Evolutionary conservation across 1,284 basidiomycete species (phyloP), one percentile per base, ranked within the genome.

Genomic region (Cutaneotrichosporon spelunceum): DNA sequence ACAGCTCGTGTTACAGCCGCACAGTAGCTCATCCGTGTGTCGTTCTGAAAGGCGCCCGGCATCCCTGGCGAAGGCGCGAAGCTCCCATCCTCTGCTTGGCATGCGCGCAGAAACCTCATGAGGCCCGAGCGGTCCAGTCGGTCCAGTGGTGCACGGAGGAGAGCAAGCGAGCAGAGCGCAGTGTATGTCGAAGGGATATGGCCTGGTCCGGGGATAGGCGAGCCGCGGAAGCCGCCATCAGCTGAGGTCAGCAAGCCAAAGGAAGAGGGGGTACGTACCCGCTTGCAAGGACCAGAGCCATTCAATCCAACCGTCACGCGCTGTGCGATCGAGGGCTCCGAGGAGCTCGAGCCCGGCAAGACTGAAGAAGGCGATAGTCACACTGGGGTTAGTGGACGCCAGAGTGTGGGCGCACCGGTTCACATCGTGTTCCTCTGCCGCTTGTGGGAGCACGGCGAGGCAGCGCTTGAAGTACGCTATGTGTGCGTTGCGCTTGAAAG

Each of bases 121-220:
- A 95, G 77, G 0, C 87, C 89, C 2, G 76, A 44, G 49, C 86
- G 81, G 70, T 95, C 84, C 21, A 95, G 80, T 53, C 80, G 78
- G 48, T 82, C 77, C 66, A 92, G 87, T 66, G 90, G 86, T 68
- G 93, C 91, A n/a, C 88, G 83, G 8, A 96, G 83, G 63, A 95
- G 87, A 0, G 88, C 86, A 4, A 96, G 85, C 0, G 85, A 84
- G 2, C 93, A 79, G 3, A 96, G 75, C 0, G 92, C 90, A 0
- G 91, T 91, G 72, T 96, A 96, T 9, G 93, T 93, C 83, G 92
- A 90, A 61, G 94, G 91, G n/a, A 95, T 81, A 74, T 95, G 89
- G 0, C 90, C 88, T 5, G 84, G 39, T 7, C 39, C 39, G 16
- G 83, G 64, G 90, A 85, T 66, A 84, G 88, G 82, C 48, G 90